Evolutionary conservation across 495 filamentous ascomycete species (phyloP), one percentile per base, ranked within the genome.

Genomic region (Tuber aestivum): DNA sequence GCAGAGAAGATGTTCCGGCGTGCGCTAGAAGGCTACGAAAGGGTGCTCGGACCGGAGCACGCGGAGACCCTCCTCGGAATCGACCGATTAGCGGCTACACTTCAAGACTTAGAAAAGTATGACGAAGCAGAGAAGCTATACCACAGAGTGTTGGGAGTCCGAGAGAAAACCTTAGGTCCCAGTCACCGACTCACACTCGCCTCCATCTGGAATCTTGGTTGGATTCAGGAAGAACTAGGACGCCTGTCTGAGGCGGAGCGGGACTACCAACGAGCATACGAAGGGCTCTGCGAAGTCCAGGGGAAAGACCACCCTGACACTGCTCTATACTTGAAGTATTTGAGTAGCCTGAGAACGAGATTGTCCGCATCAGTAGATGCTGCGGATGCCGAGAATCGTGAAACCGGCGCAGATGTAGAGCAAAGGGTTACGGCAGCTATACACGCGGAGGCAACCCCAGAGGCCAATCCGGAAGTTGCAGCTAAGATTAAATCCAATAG

Each of bases 231-330:
- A 65, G 35, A 20, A 3, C 69, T 65, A 37, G 80, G 69, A 38
- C 68, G 70, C 41, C 72, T 71, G 38, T 75, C 74, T 18, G 50
- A 83, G 50, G 82, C 83, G 45, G 41, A 82, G 35, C 69, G 74
- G 40, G 77, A 79, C 72, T 80, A 79, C 69, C 61, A 82, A 56
- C 77, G 72, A 56, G 82, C 77, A n/a, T 69, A 85, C 40, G 70
- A 41, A 38, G 78, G 83, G 6, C 69, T 70, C 41, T 77, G 83
- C 76, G 82, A 81, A 50, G 74, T 72, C 8, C 72, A 82, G 4
- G 83, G 83, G 27, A 71, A 75, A 42, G 82, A 83, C 20, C 82
- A 83, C 70, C 82, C 77, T 9, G n/a, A 71, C 23, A 83, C 82
- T 21, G 1, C n/a, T 14, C 2, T 3, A 20, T 32, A 9, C n/a